Evolutionary conservation across 2,329 filamentous ascomycete genomes (phyloP), one percentile per base, ranked within the genome.

Genomic region (Diaporthe sp.): DNA sequence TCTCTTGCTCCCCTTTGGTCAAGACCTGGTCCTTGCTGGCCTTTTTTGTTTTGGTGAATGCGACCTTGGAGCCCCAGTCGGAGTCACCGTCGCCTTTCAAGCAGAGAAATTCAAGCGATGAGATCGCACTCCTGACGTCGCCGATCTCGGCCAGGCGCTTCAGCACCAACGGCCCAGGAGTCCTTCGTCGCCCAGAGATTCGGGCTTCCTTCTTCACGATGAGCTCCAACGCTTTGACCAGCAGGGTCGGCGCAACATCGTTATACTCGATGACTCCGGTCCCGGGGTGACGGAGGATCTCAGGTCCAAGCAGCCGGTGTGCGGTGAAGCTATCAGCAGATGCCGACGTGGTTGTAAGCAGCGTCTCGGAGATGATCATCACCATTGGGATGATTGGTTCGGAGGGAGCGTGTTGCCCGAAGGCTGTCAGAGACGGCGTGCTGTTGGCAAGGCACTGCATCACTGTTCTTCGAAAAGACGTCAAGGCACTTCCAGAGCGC

Each of bases 281-380:
- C 19, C 93, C 92, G 0, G 94, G 93, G 83, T 98, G 95, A 57
- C 93, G 92, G 19, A 95, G 88, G 58, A 99, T 94, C 78, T 97
- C 94, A 0, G 95, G 93, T 0, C 97, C 97, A 4, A 99, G 90
- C 25, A 99, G 86, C 34, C 96, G 92, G 85, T 98, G 95, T 0
- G 95, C 95, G 0, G 97, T 99, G 80, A 98, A 95, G 83, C 94
- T 98, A 81, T 98, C 96, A 17, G 95, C 92, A 13, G 94, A 92
- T 2, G 95, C 93, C 4, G 94, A 96, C 10, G 93, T 95, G 1
- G 95, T 97, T 0, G 94, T 96, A 22, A 98, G 86, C 19, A 98
- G 87, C 0, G 95, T 97, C 84, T 99, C 97, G 0, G 97, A 98
- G 70, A 99, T 92, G 75, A 99, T 90, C 86, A 99, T 92, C 44